Evolutionary conservation across 2,329 filamentous ascomycete genomes (phyloP).

Genomic region (Penicillium sp.): DNA sequence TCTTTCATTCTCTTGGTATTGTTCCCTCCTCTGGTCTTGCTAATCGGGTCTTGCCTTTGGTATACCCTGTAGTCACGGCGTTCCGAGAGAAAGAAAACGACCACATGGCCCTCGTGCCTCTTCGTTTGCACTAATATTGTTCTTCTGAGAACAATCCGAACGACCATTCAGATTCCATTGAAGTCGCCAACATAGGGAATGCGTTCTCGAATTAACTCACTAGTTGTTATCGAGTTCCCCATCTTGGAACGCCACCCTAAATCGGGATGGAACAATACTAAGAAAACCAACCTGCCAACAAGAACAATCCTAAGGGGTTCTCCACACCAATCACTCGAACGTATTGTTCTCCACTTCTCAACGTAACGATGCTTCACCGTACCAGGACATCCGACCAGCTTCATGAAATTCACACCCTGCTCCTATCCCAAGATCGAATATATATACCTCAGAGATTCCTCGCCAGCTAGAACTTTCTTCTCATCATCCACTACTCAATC

Average conservation of each 20-base stretch:
- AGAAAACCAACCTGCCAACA: not conserved
- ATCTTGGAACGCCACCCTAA: not conserved
- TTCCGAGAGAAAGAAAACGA: not conserved
- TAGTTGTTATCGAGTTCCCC: not conserved
- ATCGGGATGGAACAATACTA: not conserved
- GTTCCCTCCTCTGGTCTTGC: not conserved
- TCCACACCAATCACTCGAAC: not conserved
- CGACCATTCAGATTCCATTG: not conserved
- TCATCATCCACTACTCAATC: slow-evolving; percentile 7
- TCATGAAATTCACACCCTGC: not conserved
- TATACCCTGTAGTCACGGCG: not conserved
- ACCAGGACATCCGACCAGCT: not conserved
- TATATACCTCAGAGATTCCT: not conserved
- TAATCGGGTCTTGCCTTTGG: not conserved
- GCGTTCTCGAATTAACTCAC: not conserved
- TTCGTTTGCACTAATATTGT: not conserved
- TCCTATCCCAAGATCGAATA: not conserved
- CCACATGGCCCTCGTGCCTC: not conserved
- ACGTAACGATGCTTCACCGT: not conserved
- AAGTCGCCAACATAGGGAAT: not conserved
- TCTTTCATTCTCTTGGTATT: not conserved
- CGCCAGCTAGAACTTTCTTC: not conserved
- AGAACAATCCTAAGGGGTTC: not conserved
- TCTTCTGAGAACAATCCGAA: slow-evolving; percentile 10
- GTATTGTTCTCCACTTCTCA: not conserved